phyloP scores from a whole-genome alignment of 1,284 basidiomycete genomes.

The Cryptococcus hybrid region DNA sequence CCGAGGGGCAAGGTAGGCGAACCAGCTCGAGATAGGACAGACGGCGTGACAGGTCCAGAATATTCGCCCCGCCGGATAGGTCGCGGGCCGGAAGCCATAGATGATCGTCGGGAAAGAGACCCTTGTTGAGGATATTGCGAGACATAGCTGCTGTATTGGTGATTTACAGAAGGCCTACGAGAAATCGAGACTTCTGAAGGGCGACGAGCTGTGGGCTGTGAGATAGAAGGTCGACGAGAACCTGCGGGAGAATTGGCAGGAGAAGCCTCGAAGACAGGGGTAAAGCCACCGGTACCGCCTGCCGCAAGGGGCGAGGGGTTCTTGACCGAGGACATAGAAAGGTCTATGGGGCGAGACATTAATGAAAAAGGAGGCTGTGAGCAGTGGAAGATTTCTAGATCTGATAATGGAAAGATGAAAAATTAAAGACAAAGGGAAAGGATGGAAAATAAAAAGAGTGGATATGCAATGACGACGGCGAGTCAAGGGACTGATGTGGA shows the following conservation, averaged over 20 bases:
- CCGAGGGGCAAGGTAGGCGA: slow-evolving; percentile 46
- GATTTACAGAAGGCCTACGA: slow-evolving; percentile 6
- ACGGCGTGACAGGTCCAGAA: slow-evolving; percentile 40
- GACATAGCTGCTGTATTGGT: background rate
- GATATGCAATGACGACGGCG: too few relatives aligned
- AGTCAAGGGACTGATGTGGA: too few relatives aligned
- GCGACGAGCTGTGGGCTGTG: slow-evolving; percentile 18
- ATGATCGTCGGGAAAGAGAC: slow-evolving; percentile 30
- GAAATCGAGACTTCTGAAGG: slow-evolving; percentile 11
- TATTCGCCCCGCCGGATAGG: slow-evolving; percentile 40
- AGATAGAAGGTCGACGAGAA: slow-evolving; percentile 16
- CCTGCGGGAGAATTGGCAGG: slow-evolving; percentile 17
- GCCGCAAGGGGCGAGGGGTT: slow-evolving; percentile 4
- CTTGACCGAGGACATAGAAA: slow-evolving; percentile 17
- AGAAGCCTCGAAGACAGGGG: slow-evolving; percentile 18
- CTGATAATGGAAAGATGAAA: background rate
- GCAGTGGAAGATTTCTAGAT: background rate
- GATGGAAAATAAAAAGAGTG: background rate
- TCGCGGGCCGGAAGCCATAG: slow-evolving; percentile 35
- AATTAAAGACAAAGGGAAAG: background rate
- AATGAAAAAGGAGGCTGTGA: background rate
- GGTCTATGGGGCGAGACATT: slow-evolving; percentile 15
- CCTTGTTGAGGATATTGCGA: background rate
- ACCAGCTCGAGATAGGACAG: slow-evolving; percentile 47
- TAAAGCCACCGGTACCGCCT: slow-evolving; percentile 4